phyloP scores from a whole-genome alignment of 371 early-diverging fungal genomes.

The Mycotypha africana region DNA sequence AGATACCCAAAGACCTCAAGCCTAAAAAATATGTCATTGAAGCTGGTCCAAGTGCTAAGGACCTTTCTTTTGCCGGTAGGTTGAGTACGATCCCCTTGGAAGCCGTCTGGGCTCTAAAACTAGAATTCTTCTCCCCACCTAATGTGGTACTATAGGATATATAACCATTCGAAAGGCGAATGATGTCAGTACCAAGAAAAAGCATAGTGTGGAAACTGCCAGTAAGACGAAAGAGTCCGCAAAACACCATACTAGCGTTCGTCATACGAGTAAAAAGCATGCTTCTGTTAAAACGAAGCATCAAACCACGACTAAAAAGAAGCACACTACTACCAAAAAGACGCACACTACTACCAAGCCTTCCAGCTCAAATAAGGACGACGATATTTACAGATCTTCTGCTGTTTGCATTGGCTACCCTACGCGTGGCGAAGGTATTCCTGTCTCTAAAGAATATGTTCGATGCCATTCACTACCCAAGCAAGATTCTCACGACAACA shows the following conservation, averaged over 20 bases:
- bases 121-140: too few species aligned
- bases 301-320: conserved; percentile 6
- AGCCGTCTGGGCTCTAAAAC: too few species aligned
- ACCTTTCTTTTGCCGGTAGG: conserved; percentile 44
- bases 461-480: conserved; percentile 14
- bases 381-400: too few species aligned
- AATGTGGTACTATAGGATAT: too few species aligned
- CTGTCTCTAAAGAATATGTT: conserved; percentile 1
- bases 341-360: not conserved
- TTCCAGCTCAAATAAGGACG: not conserved
- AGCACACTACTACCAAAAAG: conserved; percentile 2
- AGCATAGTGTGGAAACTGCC: not conserved
- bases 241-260: too few species aligned
- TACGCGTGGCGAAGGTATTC: not conserved
- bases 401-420: conserved; percentile 16
- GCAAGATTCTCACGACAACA: not conserved
- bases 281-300: not conserved
- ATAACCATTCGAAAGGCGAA: too few species aligned
- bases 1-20: conserved; percentile 25
- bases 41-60: conserved; percentile 30
- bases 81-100: too few species aligned
- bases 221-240: too few species aligned
- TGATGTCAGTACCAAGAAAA: conserved; percentile 8
- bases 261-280: not conserved
- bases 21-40: conserved; percentile 35